Percentiles rank a stretch among this genome's conserved stretches.
phyloP scores from a whole-genome alignment of 2,329 filamentous ascomycete genomes.

The Colletotrichum euphorbiae region DNA sequence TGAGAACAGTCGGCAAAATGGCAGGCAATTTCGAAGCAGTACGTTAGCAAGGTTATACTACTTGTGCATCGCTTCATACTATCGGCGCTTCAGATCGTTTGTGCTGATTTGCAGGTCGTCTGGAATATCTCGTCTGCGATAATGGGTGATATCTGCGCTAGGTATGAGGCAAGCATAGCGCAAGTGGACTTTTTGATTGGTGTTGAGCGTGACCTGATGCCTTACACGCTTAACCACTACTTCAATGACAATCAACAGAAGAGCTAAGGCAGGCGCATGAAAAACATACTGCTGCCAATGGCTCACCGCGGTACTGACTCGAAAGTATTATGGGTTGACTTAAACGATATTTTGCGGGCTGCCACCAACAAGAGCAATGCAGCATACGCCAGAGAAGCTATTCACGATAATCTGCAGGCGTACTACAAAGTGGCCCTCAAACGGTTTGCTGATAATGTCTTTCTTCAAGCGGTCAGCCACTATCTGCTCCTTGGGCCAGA shows the following conservation, averaged over 20 bases:
- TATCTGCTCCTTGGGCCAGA: background rate
- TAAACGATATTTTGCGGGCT: background rate
- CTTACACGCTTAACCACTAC: background rate
- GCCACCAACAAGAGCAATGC: background rate
- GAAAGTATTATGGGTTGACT: rapidly evolving
- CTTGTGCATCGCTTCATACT: background rate
- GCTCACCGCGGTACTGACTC: rapidly evolving
- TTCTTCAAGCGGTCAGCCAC: background rate
- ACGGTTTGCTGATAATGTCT: background rate
- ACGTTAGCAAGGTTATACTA: background rate
- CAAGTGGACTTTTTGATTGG: background rate
- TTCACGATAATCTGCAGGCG: background rate
- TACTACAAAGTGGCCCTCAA: background rate
- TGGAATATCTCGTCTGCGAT: background rate
- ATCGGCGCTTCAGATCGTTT: background rate
- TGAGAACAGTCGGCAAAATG: slow-evolving; percentile 10
- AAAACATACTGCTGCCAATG: background rate
- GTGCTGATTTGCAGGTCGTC: background rate
- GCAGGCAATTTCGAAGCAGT: background rate
- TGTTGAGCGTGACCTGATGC: background rate
- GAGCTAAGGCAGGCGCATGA: background rate
- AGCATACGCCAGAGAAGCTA: background rate
- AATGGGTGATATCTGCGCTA: background rate
- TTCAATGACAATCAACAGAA: background rate
- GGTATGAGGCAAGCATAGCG: background rate